These are phyloP conservation scores for Physcomitrellopsis africana DNA, from an alignment of 225 moss, liverwort and hornwort genomes.

Conservation along the genomic window DNA sequence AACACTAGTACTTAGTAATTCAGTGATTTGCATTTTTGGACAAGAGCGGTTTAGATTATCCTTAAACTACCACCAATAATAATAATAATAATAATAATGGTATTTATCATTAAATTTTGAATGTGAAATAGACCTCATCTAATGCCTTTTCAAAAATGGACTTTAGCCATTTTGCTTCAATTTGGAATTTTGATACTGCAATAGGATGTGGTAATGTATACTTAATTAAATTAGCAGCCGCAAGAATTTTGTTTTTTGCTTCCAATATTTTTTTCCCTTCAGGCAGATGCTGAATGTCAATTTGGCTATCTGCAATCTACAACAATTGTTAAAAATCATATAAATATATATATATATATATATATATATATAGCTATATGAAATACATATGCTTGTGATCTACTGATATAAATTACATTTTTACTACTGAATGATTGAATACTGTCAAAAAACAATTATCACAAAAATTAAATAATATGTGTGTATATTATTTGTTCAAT, in stretches of 20 bases:
- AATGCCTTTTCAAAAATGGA: conserved; percentile 44
- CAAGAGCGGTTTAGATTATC: no score
- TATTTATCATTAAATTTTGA: no score
- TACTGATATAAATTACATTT: no score
- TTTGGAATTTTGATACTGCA: conserved; percentile 65
- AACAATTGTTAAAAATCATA: background rate
- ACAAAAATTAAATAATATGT: no score
- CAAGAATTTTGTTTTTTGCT: conserved; percentile 46
- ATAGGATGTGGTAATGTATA: conserved; percentile 60
- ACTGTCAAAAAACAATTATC: no score
- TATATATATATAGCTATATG: no score
- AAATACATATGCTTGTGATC: background rate
- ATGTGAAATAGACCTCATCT: conserved; percentile 60
- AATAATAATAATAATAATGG: no score
- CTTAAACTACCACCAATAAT: no score
- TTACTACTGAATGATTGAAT: no score
- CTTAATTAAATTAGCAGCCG: conserved; percentile 62
- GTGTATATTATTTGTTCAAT: no score
- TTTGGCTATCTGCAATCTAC: conserved; percentile 58
- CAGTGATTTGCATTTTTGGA: no score
- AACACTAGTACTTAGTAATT: no score
- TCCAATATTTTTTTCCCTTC: conserved; percentile 47
- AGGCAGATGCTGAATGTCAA: conserved; percentile 38
- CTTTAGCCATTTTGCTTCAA: conserved; percentile 67
- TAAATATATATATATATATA: background rate